Evolutionary conservation across 164 flowering plant species (phyloP), one percentile per base, ranked within the genome.

Genomic region (Stephania yunnanensis): DNA sequence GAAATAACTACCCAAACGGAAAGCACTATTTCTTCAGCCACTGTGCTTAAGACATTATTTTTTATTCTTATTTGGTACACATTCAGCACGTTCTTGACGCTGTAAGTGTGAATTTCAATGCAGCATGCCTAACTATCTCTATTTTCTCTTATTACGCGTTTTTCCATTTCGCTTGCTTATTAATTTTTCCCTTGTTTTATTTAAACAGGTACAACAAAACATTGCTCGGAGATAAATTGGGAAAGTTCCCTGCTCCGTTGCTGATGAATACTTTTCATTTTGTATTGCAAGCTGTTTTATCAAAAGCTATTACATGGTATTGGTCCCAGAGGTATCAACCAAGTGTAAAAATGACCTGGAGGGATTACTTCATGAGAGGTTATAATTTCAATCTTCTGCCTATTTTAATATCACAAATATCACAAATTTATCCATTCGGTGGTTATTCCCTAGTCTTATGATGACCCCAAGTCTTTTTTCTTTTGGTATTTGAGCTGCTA

Each of bases 231-330:
- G 98, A 96, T 81, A 78, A 96, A 73, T 69, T 96, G 87, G 98
- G 99, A 74, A 91, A 84, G 79, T 96, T 96, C 78, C 99, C 99
- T 4, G 99, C 99, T 82, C 99, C 99, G 13, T 80, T 96, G 77
- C 79, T 96, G 86, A 94, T 96, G 99, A 96, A 94, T 80, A 90
- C 95, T 44, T 82, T 96, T 71, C 99, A 96, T 81, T 96, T 96
- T 68, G 31, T 85, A 19, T 89, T 96, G 99, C 99, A 96, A 94
- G 99, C 99, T 78, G 82, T 89, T 77, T 76, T 96, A 65, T 92
- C 99, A 20, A 90, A 84, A 64, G 82, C 70, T 70, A 96, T 96
- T 65, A 84, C 91, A 36, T 88, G 89, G 84, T 81, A 80, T 79
- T 89, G 92, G 93, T 88, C 92, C 69, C 77, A 86, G 55, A 89